Evolutionary conservation across 2,329 filamentous ascomycete species (phyloP).

Genomic region (Aaosphaeria arxii): DNA sequence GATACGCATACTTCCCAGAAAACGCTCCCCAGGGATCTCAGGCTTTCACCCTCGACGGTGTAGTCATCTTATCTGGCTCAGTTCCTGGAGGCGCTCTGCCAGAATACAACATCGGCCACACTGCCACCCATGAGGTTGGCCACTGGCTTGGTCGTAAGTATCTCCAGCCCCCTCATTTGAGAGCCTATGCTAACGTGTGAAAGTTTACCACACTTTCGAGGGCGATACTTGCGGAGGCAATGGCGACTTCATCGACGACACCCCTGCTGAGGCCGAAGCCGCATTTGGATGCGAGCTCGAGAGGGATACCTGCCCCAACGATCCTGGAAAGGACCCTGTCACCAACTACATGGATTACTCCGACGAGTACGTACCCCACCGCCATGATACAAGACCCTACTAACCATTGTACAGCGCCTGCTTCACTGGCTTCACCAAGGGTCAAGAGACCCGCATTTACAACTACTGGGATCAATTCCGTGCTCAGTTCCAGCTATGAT

Average conservation of each 20-base stretch:
- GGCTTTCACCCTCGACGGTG: slow-evolving; percentile 19
- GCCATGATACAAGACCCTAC: background rate
- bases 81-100: slow-evolving; percentile 18
- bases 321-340: slow-evolving; percentile 25
- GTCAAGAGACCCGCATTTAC: slow-evolving; percentile 23
- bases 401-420: slow-evolving; percentile 8
- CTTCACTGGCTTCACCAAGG: slow-evolving; percentile 23
- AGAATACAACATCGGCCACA: slow-evolving; percentile 17
- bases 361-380: slow-evolving; percentile 9
- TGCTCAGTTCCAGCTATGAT: no score
- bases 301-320: slow-evolving; percentile 24
- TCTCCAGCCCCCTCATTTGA: slow-evolving; percentile 1
- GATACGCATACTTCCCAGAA: slow-evolving; percentile 12
- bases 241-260: slow-evolving; percentile 28
- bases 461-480: background rate
- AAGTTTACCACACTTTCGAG: slow-evolving; percentile 28
- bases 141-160: slow-evolving; percentile 27
- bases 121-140: slow-evolving; percentile 29
- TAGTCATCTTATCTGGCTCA: slow-evolving; percentile 12
- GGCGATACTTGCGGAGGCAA: slow-evolving; percentile 17
- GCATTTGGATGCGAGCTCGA: slow-evolving; percentile 20
- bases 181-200: background rate
- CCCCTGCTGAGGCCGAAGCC: slow-evolving; percentile 16
- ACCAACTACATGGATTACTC: slow-evolving; percentile 37
- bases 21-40: slow-evolving; percentile 8